phyloP scores from a whole-genome alignment of 2,329 filamentous ascomycete genomes.

The Chaetoscypha palmicola region DNA sequence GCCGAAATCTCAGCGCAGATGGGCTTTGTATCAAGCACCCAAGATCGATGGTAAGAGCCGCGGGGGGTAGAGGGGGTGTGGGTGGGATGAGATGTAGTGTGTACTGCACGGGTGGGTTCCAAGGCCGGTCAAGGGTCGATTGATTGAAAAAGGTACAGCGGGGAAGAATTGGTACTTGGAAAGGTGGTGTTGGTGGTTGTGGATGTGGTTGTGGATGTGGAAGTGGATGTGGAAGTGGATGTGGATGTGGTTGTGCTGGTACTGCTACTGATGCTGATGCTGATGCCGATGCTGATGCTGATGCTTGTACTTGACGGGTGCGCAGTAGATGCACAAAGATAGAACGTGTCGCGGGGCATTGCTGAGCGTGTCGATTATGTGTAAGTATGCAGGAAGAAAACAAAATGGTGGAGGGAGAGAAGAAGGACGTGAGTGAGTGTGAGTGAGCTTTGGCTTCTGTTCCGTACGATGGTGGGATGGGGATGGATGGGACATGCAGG shows the following conservation, averaged over 20 bases:
- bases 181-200: too few relatives aligned
- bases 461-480: too few relatives aligned
- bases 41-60: constrained; percentile 20
- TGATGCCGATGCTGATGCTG: too few relatives aligned
- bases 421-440: constrained; percentile 5
- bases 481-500: too few relatives aligned
- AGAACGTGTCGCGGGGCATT: constrained; percentile 30
- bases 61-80: constrained; percentile 4
- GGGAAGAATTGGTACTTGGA: constrained; percentile 20
- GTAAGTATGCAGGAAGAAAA: constrained; percentile 19
- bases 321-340: constrained; percentile 29
- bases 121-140: constrained; percentile 7
- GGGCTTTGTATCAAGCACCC: constrained; percentile 15
- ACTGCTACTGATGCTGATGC: too few relatives aligned
- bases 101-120: too few relatives aligned
- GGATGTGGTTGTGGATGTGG: too few relatives aligned
- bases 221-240: too few relatives aligned
- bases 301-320: constrained; percentile 17
- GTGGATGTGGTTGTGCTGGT: too few relatives aligned
- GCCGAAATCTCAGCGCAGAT: constrained; percentile 24
- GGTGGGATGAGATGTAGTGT: too few relatives aligned
- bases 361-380: constrained; percentile 24
- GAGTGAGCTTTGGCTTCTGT: too few relatives aligned
- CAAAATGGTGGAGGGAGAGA: constrained; percentile 13
- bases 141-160: constrained; percentile 14